A percentile compares a stretch with the other conserved stretches of the same genome.
Conservation (phyloP, 352 stramenopile genomes). For the Thalassiosira hispida region DNA sequence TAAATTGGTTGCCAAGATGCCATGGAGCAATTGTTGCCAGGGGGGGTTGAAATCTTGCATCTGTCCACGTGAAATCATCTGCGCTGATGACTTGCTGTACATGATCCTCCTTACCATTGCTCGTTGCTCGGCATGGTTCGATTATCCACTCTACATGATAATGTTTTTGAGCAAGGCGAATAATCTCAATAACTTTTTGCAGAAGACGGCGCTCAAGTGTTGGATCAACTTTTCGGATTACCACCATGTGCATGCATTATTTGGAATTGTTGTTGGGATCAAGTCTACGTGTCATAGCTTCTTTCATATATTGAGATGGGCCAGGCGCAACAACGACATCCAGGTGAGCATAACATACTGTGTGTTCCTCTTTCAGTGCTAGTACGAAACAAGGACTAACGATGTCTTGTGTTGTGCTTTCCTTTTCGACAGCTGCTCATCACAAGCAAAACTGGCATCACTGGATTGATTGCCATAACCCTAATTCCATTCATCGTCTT, state of each 20-base stretch:
- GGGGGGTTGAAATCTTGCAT: slow-evolving; percentile 40
- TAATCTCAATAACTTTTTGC: slow-evolving; percentile 61
- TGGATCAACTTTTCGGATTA: slow-evolving; percentile 55
- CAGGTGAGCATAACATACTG: slow-evolving; percentile 5
- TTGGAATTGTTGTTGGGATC: slow-evolving; percentile 55
- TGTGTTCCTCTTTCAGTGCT: not conserved
- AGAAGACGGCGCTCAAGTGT: slow-evolving; percentile 34
- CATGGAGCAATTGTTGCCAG: slow-evolving; percentile 40
- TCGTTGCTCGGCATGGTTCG: slow-evolving; percentile 40
- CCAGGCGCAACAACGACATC: slow-evolving; percentile 46
- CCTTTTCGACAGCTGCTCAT: slow-evolving; percentile 40
- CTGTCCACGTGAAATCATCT: slow-evolving; percentile 52
- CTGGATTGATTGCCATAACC: slow-evolving; percentile 46
- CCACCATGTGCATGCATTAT: slow-evolving; percentile 50
- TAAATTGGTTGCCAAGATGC: slow-evolving; percentile 31
- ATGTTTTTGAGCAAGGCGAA: slow-evolving; percentile 59
- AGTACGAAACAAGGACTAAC: not conserved
- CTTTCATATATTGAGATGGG: slow-evolving; percentile 60
- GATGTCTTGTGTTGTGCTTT: not conserved
- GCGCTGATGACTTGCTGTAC: slow-evolving; percentile 38
- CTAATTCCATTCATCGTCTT: slow-evolving; percentile 43
- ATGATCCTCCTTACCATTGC: slow-evolving; percentile 57
- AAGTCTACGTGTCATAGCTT: slow-evolving; percentile 47
- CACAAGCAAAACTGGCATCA: slow-evolving; percentile 51
- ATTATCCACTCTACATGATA: slow-evolving; percentile 61